Base-by-base conservation (phyloP, 1,284 basidiomycete species). In the Coniophora puteana region DNA sequence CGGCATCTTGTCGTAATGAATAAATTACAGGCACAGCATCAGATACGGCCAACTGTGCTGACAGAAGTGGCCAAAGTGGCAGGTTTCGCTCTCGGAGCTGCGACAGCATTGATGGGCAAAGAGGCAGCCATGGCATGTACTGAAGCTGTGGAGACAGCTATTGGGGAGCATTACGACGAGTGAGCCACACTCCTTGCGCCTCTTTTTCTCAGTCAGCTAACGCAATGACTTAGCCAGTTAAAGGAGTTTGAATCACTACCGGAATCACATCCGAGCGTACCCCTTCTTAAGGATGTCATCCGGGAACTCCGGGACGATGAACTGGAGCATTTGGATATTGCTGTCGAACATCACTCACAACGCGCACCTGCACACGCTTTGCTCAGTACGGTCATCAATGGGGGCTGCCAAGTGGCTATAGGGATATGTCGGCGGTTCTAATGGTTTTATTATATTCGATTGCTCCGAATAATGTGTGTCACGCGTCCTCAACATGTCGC, bases 91-190 rank as follows among this genome's bases (percentile, higher is more conserved):
- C 67, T 98, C 4, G 94, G 94, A 5, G 84, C 84, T 2, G 74
- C 72, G 0, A 96, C 94, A 1, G 94, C 92, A 1, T 62, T 95
- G 14, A 75, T 97, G 76, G 89, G 94, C 13, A 88, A 83, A 54
- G 84, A 97, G 51, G 92, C 93, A 6, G 93, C 94, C 1, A 98
- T 98, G 94, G 94, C 94, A 3, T 97, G 93, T 54, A 98, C 94
- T 0, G 94, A 98, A 62, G 94, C 94, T 0, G 93, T 98, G 4
- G 94, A 98, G 65, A 97, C 93, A 0, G 92, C 93, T 36, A 98
- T 98, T 42, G 94, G 94, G 21, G 94, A 98, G 62, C 94, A 98
- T 61, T 98, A 98, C 55, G 92, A 97, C 61, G 93, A 97, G 93
- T 95, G 60, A 62, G 90, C 75, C 8, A 10, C 18, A 36, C 27